These are phyloP conservation scores for Phytophthora cactorum DNA, from an alignment of 352 stramenopile species.

Conservation along the genomic window DNA sequence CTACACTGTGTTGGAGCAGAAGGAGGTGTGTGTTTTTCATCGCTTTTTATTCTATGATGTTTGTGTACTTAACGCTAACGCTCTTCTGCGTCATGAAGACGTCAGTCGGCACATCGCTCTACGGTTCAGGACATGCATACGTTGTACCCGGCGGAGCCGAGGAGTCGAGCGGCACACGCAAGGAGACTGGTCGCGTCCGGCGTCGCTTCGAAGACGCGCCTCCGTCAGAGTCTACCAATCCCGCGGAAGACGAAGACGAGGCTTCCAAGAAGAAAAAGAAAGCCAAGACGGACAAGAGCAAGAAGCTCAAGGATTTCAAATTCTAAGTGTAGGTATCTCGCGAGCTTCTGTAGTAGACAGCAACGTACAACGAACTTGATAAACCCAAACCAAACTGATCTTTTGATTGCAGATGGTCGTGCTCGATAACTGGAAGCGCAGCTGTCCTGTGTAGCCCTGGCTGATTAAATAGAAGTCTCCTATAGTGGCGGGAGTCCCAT, in stretches of 20 bases:
- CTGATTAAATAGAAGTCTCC: conserved; percentile 30
- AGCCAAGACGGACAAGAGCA: conserved; percentile 77
- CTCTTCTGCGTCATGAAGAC: conserved; percentile 38
- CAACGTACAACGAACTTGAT: conserved; percentile 21
- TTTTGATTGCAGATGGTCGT: conserved; percentile 2
- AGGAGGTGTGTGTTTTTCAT: conserved; percentile 49
- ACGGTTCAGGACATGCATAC: conserved; percentile 79
- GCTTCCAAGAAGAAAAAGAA: conserved; percentile 76
- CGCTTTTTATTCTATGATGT: neutral
- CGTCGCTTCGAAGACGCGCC: conserved; percentile 75
- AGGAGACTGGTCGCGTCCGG: conserved; percentile 62
- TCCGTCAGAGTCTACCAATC: conserved; percentile 35
- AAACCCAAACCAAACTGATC: conserved; percentile 10
- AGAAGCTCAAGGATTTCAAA: conserved; percentile 89
- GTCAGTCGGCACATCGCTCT: conserved; percentile 74
- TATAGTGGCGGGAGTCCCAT: conserved; percentile 76
- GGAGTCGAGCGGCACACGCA: conserved; percentile 41
- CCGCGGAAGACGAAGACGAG: conserved; percentile 60
- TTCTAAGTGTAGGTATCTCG: conserved; percentile 56
- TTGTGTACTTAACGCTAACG: conserved; percentile 8
- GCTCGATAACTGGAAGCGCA: neutral
- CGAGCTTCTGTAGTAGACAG: conserved; percentile 35
- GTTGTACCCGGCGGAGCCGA: conserved; percentile 56
- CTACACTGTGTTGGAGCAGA: conserved; percentile 82
- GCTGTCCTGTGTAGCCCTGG: neutral